Evolutionary conservation across 768 basidiomycete genomes (phyloP), one percentile per base, ranked within the genome.

Genomic region (Mycena indigotica): DNA sequence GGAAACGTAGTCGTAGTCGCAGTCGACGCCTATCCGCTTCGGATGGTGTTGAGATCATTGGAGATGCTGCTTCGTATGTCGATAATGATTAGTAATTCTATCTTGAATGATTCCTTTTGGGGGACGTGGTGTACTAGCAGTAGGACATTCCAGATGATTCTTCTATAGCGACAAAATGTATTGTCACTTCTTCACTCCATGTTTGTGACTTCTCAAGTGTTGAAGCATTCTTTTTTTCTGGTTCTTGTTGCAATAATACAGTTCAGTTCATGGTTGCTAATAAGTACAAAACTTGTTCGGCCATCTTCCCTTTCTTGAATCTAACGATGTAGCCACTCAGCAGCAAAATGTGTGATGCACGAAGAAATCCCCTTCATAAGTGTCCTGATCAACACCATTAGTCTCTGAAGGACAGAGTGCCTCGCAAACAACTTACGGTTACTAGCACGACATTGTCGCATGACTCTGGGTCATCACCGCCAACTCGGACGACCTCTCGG

Each of bases 1-100:
- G 66, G 3, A 69, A 68, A 44, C 64, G 68, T 26, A 69, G 68
- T 52, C 64, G 68, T 26, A 69, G 68, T 52, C 58, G 67, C 28
- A 68, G 68, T 48, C 64, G 66, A 24, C 60, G 56, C 28, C 38
- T 52, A 55, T 28, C 60, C 4, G 46, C 56, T n/a, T 56, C 48
- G 26, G 68, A 69, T 23, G 68, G 63, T 13, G 63, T 68, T 13
- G 48, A 65, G 48, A 63, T 69, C 23, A 60, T 69, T 21, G 67
- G 66, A 2, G 63, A 63, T 32, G 63, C 60, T 19, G 65, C 66
- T 24, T 57, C 51, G 15, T 67, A 62, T 32, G 6, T 48, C n/a
- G 55, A 59, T 5, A 39, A 15, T 17, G 53, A 54, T 15, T 53
- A 38, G 30, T 29, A 39, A 39, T 40, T n/a, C 28, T 25, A n/a